These are phyloP conservation scores for Globisporangium heterothallicum DNA, from an alignment of 352 stramenopile genomes.

Conservation along the genomic window DNA sequence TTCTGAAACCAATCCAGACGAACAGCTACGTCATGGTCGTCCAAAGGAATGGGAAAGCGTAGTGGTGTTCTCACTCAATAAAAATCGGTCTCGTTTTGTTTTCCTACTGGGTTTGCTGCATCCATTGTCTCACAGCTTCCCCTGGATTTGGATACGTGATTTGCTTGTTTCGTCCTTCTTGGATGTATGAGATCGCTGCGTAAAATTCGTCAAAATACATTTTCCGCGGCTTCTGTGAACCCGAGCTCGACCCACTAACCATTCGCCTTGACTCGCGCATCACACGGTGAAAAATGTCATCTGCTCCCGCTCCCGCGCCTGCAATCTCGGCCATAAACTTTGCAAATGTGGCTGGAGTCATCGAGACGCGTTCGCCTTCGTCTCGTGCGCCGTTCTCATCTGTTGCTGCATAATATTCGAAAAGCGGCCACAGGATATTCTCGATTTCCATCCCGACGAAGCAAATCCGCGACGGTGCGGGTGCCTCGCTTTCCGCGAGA, in stretches of 20 bases:
- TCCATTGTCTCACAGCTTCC: conserved; percentile 64
- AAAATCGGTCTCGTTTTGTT: not conserved
- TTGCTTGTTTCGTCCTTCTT: conserved; percentile 30
- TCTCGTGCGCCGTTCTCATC: conserved; percentile 1
- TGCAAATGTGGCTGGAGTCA: conserved; percentile 45
- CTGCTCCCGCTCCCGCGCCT: conserved; percentile 20
- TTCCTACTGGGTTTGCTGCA: conserved; percentile 64
- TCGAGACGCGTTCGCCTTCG: conserved; percentile 35
- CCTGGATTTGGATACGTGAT: conserved; percentile 34
- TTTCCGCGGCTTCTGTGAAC: conserved; percentile 5
- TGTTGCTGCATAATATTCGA: conserved; percentile 63
- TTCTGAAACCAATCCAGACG: conserved; percentile 38
- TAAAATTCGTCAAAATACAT: conserved; percentile 76
- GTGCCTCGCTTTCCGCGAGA: conserved; percentile 38
- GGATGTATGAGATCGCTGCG: conserved; percentile 52
- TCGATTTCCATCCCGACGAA: conserved; percentile 68
- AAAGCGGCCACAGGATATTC: conserved; percentile 69
- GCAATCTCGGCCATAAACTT: conserved; percentile 70
- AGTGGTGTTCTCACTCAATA: too few species aligned
- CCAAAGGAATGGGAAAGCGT: conserved; percentile 11
- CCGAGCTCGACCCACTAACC: not conserved
- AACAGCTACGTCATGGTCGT: conserved; percentile 55
- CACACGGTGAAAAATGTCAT: conserved; percentile 43
- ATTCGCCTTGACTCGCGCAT: conserved; percentile 25
- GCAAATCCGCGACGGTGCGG: conserved; percentile 30